A percentile compares a stretch with the other conserved stretches of the same genome.
Conservation (phyloP, 2,329 filamentous ascomycete species). For the Apiospora rasikravindrae region DNA sequence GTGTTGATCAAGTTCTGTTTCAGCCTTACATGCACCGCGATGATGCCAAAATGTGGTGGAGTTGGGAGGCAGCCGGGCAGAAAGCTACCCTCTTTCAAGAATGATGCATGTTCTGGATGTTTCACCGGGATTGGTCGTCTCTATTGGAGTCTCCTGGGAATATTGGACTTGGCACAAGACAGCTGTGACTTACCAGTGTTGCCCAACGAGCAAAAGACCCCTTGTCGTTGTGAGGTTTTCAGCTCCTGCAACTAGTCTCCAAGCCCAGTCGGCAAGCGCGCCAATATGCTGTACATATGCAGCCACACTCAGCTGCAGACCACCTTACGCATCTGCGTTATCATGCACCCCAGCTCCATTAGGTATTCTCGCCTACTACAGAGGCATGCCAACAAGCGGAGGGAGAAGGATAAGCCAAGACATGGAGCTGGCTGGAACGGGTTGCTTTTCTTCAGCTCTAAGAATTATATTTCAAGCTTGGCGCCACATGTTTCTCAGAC, state of each 20-base stretch:
- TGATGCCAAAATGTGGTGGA: background rate
- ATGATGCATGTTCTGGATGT: background rate
- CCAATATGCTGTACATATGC: background rate
- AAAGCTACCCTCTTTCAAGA: background rate
- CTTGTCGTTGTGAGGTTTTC: background rate
- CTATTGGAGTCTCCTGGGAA: background rate
- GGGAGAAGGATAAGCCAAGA: background rate
- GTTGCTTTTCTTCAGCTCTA: background rate
- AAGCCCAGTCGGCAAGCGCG: background rate
- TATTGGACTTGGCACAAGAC: constrained; percentile 12
- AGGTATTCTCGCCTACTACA: background rate
- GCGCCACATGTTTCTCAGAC: background rate
- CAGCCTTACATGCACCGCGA: background rate
- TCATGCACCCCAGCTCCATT: background rate
- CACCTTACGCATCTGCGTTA: background rate
- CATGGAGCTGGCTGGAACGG: background rate
- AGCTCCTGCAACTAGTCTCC: constrained; percentile 8
- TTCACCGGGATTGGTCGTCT: background rate
- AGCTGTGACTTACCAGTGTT: background rate
- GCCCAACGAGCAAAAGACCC: constrained; percentile 1
- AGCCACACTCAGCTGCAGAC: constrained; percentile 1
- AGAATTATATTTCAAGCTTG: background rate
- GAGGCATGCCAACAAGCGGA: background rate
- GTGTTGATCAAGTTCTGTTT: background rate
- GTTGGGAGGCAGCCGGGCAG: background rate